Conservation (phyloP, 176 grass and related monocot genomes). For the Dendrocalamus sinicus region DNA sequence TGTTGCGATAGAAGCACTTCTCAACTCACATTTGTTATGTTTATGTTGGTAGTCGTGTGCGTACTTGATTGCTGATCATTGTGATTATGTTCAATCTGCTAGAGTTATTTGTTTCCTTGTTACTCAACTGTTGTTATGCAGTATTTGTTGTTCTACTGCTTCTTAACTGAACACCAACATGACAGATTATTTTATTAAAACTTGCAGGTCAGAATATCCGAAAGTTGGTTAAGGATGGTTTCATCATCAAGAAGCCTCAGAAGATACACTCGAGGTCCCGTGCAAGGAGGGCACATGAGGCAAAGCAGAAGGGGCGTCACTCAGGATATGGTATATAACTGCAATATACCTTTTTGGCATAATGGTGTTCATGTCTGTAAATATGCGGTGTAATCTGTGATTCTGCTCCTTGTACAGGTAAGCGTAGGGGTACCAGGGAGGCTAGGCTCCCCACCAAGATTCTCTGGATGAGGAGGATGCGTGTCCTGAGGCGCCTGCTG, state of each 20-base stretch:
- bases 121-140: not conserved
- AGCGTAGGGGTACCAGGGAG: conserved; percentile 72
- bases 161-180: not conserved
- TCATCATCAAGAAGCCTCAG: conserved; percentile 67
- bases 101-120: not conserved
- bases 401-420: conserved; percentile 44
- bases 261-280: conserved; percentile 74
- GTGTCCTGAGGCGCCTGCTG: conserved; percentile 61
- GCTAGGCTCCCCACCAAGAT: conserved; percentile 71
- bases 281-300: conserved; percentile 67
- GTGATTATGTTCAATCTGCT: not conserved
- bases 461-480: conserved; percentile 78
- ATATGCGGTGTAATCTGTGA: not conserved
- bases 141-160: not conserved
- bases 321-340: conserved; percentile 58
- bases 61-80: not conserved
- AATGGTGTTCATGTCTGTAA: not conserved
- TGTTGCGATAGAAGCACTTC: not conserved
- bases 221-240: conserved; percentile 74
- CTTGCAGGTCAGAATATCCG: conserved; percentile 68
- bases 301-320: conserved; percentile 73
- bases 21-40: not conserved
- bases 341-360: not conserved
- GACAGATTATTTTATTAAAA: not conserved
- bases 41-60: not conserved